Conservation (phyloP, 495 filamentous ascomycete species). For the Neurospora sp. region DNA sequence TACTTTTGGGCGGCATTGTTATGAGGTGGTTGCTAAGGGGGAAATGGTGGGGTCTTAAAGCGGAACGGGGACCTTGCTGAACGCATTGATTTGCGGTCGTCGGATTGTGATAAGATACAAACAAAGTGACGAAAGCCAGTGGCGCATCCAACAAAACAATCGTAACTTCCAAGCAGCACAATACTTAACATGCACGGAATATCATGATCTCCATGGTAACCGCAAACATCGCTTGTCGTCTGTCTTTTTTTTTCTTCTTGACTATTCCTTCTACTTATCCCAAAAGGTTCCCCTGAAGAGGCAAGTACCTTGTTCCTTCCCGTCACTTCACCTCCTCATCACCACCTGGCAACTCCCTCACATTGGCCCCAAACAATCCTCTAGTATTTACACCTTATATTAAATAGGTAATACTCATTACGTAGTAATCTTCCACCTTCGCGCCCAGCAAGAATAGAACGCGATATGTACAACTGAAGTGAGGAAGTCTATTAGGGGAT, state of each 20-base stretch:
- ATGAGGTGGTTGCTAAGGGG: slow-evolving; percentile 4
- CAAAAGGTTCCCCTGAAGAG: not conserved
- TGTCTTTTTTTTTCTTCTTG: not conserved
- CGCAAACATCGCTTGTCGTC: not conserved
- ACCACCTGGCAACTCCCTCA: not conserved
- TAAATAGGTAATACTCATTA: not conserved
- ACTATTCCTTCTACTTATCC: not conserved
- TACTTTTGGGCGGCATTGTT: slow-evolving; percentile 28
- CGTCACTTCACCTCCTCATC: not conserved
- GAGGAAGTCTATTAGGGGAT: not conserved
- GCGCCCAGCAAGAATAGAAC: not conserved
- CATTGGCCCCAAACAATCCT: not conserved
- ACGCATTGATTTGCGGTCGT: not conserved
- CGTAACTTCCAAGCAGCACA: not conserved
- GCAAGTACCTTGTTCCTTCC: not conserved
- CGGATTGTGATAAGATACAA: not conserved
- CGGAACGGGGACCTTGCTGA: not conserved
- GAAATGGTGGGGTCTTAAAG: not conserved
- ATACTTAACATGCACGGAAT: not conserved
- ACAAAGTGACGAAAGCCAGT: not conserved
- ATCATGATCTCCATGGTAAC: not conserved
- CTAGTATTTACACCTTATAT: not conserved
- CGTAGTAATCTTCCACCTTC: not conserved
- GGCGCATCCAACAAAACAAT: not conserved
- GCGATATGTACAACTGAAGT: not conserved